Conservation (phyloP, 1,284 basidiomycete genomes). For the Lentinula novae-zelandiae region DNA sequence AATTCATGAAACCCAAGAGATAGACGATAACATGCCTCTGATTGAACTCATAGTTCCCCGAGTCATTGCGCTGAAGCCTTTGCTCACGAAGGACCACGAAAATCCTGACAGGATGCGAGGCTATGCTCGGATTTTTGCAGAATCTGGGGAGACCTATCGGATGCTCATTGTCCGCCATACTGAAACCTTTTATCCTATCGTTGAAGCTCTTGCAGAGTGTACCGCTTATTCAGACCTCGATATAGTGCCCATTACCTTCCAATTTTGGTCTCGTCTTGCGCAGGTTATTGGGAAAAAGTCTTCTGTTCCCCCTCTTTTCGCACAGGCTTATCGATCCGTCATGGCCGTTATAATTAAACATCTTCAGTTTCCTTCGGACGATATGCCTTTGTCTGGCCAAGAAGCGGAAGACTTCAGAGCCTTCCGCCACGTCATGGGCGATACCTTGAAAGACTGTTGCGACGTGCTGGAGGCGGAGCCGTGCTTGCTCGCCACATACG, state of each 20-base stretch:
- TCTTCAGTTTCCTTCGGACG: slow-evolving; percentile 86
- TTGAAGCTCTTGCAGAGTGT: slow-evolving; percentile 93
- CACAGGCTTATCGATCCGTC: slow-evolving; percentile 81
- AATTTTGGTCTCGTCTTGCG: slow-evolving; percentile 96
- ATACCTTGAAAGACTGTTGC: slow-evolving; percentile 99
- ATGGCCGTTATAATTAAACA: slow-evolving; percentile 89
- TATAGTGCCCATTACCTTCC: slow-evolving; percentile 96
- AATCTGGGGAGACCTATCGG: slow-evolving; percentile 96
- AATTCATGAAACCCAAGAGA: slow-evolving; percentile 98
- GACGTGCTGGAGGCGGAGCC: slow-evolving; percentile 86
- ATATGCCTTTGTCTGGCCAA: slow-evolving; percentile 65
- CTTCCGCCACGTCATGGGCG: slow-evolving; percentile 98
- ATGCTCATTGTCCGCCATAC: slow-evolving; percentile 87
- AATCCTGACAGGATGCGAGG: slow-evolving; percentile 91
- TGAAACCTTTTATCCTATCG: slow-evolving; percentile 88
- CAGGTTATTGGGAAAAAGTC: slow-evolving; percentile 77
- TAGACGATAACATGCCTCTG: slow-evolving; percentile 89
- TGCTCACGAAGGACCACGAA: slow-evolving; percentile 58
- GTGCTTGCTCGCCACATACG: slow-evolving; percentile 81
- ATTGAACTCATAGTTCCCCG: slow-evolving; percentile 87
- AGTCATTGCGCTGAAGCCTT: slow-evolving; percentile 70
- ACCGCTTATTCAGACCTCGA: slow-evolving; percentile 93
- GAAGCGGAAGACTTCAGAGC: slow-evolving; percentile 92
- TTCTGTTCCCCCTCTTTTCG: slow-evolving; percentile 65
- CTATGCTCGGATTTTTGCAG: slow-evolving; percentile 88